Evolutionary conservation across 257 asterid genomes (phyloP).

Genomic region (Solanum raphanifolium): DNA sequence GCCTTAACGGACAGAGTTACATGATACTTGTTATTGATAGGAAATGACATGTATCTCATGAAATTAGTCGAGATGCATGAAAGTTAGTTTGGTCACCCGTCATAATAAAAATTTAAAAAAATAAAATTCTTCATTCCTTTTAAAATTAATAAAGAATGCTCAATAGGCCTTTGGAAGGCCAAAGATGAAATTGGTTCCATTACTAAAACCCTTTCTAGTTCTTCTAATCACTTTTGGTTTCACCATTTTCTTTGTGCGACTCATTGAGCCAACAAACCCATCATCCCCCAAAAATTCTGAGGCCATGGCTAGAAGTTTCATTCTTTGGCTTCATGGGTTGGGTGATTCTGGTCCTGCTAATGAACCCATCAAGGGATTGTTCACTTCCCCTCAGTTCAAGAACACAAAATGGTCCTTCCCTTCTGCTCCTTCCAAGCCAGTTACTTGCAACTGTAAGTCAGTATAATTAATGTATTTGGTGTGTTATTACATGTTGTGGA

Average conservation of each 20-base stretch:
- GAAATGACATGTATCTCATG: accelerated
- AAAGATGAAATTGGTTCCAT: conserved; percentile 24
- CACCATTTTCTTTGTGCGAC: conserved; percentile 35
- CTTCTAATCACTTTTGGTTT: conserved; percentile 38
- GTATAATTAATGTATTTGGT: not conserved
- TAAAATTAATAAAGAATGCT: not conserved
- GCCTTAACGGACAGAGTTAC: not conserved
- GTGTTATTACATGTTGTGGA: not conserved
- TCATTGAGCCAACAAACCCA: conserved; percentile 16
- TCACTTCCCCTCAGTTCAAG: conserved; percentile 65
- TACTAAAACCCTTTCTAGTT: conserved; percentile 36
- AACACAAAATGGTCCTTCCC: conserved; percentile 88
- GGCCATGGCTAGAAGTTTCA: conserved; percentile 63
- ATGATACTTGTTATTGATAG: too few species aligned
- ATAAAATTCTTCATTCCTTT: not conserved
- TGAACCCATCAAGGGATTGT: conserved; percentile 75
- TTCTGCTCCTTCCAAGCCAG: conserved; percentile 89
- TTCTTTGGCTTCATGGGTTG: conserved; percentile 91
- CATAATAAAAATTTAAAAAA: not conserved
- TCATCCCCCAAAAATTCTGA: conserved; percentile 10
- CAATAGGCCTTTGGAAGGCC: not conserved
- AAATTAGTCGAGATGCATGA: not conserved
- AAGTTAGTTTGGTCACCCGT: accelerated
- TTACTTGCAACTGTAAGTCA: conserved; percentile 79
- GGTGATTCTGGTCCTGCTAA: conserved; percentile 98